These are phyloP conservation scores for Paecilomyces formosus DNA, from an alignment of 2,329 filamentous ascomycete genomes.

Conservation along the genomic window DNA sequence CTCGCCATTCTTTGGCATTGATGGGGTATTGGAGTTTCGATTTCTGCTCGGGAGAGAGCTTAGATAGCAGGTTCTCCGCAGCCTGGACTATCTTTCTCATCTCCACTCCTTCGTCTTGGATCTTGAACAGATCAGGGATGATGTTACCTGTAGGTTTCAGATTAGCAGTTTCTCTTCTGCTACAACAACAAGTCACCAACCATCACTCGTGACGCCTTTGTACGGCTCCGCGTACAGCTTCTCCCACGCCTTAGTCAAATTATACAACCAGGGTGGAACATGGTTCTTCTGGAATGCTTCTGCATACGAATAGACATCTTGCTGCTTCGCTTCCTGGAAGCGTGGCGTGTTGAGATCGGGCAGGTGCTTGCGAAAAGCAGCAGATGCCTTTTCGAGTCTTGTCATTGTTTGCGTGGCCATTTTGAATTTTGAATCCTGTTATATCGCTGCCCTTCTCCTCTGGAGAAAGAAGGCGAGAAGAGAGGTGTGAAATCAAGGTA, in stretches of 20 bases:
- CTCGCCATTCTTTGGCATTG: conserved; percentile 64
- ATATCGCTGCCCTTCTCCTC: neutral
- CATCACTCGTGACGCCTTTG: conserved; percentile 63
- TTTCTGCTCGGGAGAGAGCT: conserved; percentile 44
- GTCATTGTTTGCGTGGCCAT: neutral
- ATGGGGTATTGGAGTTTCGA: conserved; percentile 51
- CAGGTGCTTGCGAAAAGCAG: conserved; percentile 51
- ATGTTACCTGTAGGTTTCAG: conserved; percentile 38
- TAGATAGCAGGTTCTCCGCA: conserved; percentile 39
- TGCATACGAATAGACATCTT: conserved; percentile 57
- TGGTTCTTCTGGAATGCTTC: conserved; percentile 51
- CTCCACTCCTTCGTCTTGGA: conserved; percentile 58
- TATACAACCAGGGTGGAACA: conserved; percentile 60
- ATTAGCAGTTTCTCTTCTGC: conserved; percentile 3
- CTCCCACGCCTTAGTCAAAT: conserved; percentile 52
- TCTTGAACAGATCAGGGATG: conserved; percentile 46
- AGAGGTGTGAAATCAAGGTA: neutral
- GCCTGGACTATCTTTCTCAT: conserved; percentile 51
- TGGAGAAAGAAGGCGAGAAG: no score
- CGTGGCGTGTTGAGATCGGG: conserved; percentile 55
- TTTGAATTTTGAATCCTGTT: neutral
- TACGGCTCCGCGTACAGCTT: conserved; percentile 57
- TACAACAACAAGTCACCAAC: conserved; percentile 27
- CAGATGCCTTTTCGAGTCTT: conserved; percentile 11
- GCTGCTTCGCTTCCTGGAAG: conserved; percentile 56